phyloP scores from a whole-genome alignment of 2,329 filamentous ascomycete genomes.

The Dothistroma septosporum region DNA sequence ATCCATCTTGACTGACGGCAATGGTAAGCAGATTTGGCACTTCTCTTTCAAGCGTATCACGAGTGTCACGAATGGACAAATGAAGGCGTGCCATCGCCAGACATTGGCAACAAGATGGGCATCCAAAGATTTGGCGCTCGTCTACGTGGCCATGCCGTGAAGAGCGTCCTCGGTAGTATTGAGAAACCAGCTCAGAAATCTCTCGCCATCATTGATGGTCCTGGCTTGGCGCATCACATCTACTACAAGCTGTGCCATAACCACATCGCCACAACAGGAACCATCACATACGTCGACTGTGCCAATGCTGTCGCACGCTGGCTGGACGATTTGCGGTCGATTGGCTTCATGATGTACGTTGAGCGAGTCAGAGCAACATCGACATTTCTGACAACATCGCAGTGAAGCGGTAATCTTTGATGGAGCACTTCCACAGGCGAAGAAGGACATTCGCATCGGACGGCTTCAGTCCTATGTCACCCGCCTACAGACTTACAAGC shows the following conservation, averaged over 20 bases:
- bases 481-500: constrained; percentile 51
- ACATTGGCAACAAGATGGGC: constrained; percentile 22
- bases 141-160: constrained; percentile 17
- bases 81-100: too few relatives aligned
- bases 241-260: constrained; percentile 43
- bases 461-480: constrained; percentile 58
- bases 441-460: constrained; percentile 58
- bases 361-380: neutral
- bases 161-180: constrained; percentile 9
- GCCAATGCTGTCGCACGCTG: constrained; percentile 57
- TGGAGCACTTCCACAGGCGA: constrained; percentile 67
- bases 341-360: constrained; percentile 60
- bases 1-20: too few relatives aligned
- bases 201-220: constrained; percentile 65
- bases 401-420: constrained; percentile 79
- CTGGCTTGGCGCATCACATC: constrained; percentile 70
- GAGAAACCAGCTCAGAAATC: constrained; percentile 9
- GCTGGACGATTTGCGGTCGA: constrained; percentile 56
- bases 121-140: constrained; percentile 24
- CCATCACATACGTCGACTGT: constrained; percentile 54
- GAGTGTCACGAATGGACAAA: too few relatives aligned
- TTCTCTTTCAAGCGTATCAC: too few relatives aligned
- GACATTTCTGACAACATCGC: neutral
- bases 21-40: too few relatives aligned
- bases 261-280: neutral